These are phyloP conservation scores for Diaporthe ilicicola DNA, from an alignment of 2,329 filamentous ascomycete species.

Conservation along the genomic window DNA sequence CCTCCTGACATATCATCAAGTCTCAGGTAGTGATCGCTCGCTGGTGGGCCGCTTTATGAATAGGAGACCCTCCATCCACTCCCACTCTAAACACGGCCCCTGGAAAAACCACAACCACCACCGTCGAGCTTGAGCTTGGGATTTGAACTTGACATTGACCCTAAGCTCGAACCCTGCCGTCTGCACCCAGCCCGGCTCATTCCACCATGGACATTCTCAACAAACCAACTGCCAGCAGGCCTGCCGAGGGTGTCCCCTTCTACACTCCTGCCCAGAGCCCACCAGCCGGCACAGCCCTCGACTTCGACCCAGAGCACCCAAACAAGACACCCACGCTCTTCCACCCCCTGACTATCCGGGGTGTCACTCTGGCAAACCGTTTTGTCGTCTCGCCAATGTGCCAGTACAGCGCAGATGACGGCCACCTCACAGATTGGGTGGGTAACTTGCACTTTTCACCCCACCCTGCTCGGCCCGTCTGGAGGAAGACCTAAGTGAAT, in stretches of 20 bases:
- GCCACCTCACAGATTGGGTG: slow-evolving; percentile 77
- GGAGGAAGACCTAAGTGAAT: too few relatives aligned
- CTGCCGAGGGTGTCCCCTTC: slow-evolving; percentile 56
- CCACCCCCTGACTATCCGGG: slow-evolving; percentile 63
- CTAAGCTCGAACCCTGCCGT: not conserved
- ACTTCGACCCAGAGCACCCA: slow-evolving; percentile 36
- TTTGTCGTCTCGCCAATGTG: slow-evolving; percentile 70
- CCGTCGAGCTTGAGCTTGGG: not conserved
- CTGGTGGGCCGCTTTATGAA: not conserved
- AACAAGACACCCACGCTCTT: slow-evolving; percentile 61
- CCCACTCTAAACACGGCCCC: not conserved
- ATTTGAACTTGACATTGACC: not conserved
- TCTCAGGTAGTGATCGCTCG: not conserved
- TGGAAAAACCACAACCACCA: not conserved
- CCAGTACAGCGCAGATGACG: slow-evolving; percentile 63
- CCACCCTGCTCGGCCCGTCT: not conserved
- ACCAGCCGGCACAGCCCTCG: slow-evolving; percentile 57
- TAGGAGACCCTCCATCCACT: not conserved
- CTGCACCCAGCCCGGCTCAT: not conserved
- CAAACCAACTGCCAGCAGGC: slow-evolving; percentile 44
- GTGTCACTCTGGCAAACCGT: slow-evolving; percentile 63
- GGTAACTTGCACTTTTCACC: slow-evolving; percentile 53
- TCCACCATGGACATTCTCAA: slow-evolving; percentile 20
- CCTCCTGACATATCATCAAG: not conserved
- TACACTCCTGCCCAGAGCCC: slow-evolving; percentile 64